phyloP scores from a whole-genome alignment of 192 early-diverging fungal genomes.

The Pecoramyces ruminantium region DNA sequence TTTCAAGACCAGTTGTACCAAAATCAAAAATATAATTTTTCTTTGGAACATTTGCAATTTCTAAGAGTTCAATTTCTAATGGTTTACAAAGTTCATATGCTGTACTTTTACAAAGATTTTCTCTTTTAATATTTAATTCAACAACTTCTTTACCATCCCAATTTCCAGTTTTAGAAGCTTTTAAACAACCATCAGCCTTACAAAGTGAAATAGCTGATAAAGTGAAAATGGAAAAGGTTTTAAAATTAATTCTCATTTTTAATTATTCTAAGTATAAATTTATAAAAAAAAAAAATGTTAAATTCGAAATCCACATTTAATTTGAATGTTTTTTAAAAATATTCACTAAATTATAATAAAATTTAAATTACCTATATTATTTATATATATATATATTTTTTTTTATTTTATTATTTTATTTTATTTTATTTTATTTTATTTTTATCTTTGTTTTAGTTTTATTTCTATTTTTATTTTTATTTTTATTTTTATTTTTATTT shows the following conservation, averaged over 20 bases:
- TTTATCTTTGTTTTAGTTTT: no score
- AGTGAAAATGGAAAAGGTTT: not conserved
- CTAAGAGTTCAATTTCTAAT: not conserved
- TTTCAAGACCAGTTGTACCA: not conserved
- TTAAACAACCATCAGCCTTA: not conserved
- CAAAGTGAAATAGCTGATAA: not conserved
- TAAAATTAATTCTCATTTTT: not conserved
- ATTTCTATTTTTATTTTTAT: no score
- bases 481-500: no score
- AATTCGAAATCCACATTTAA: no score
- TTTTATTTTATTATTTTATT: no score
- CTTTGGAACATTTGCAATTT: not conserved
- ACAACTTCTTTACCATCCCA: not conserved
- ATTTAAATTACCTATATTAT: no score
- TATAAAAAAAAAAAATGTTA: no score
- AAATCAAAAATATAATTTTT: not conserved
- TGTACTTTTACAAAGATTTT: not conserved
- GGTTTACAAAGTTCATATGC: not conserved
- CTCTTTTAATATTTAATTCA: not conserved
- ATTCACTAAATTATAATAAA: no score
- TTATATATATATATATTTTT: no score
- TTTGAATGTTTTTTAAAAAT: no score
- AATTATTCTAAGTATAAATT: not conserved
- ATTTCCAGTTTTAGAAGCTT: not conserved
- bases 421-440: no score